Base-by-base conservation (phyloP, 371 early-diverging fungal genomes). In the Actinomortierella ambigua region DNA sequence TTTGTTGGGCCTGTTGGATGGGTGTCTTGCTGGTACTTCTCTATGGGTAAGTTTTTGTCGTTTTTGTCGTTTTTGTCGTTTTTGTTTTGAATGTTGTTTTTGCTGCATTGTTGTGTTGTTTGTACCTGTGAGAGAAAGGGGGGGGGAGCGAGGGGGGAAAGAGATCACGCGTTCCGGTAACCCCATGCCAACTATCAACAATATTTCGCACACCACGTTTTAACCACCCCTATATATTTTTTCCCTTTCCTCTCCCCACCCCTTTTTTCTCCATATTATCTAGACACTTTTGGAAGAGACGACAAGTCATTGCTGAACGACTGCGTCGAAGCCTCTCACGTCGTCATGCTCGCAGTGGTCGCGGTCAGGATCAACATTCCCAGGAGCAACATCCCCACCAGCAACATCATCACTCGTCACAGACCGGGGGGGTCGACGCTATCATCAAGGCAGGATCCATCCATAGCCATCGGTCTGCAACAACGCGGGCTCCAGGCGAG, bases 261-360 rank as follows among this genome's bases (percentile, higher is more conserved):
- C n/a, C n/a, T n/a, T n/a, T 4, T 4, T 34, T 34, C 11, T 6
- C 34, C 7, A 34, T 6, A 4, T 34, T 34, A 26, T 0, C 8
- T 58, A 73, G 73, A 18, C 75, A 75, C 40, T 75, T 75, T 39
- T 75, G 75, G 75, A 75, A 75, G 50, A 60, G 75, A 39, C 63
- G 75, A 14, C 68, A 67, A 43, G 48, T 75, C 41, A 63, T 75
- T 52, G 68, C 75, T 5, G 49, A 57, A 8, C 60, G 68, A 34
- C 27, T 75, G 24, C 50, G 64, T 3, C 60, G 63, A 7, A 56
- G 65, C 24, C 54, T 75, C 14, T 13, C 68, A 4, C 34, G 75
- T 41, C 56, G 61, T 15, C 50, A 18, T n/a, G n/a, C n/a, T n/a
- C n/a, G n/a, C n/a, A n/a, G n/a, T n/a, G n/a, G n/a, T n/a, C n/a